A percentile compares a stretch with the other conserved stretches of the same genome.
Evolutionary conservation across 1,284 basidiomycete species (phyloP).

Genomic region (Moesziomyces antarcticus): DNA sequence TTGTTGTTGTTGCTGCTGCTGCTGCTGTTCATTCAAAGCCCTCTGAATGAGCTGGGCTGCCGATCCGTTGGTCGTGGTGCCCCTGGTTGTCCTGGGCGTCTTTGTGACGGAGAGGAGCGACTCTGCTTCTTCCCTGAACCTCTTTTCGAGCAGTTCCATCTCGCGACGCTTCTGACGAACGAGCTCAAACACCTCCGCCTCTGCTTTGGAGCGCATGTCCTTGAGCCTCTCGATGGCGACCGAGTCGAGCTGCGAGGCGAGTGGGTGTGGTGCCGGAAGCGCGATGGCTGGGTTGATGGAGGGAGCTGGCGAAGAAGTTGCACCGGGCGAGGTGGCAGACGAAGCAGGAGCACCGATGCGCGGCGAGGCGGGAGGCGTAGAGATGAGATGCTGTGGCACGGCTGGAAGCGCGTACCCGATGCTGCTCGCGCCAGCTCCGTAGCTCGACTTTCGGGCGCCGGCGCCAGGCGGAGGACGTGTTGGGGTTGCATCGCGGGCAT

Average conservation of each 20-base stretch:
- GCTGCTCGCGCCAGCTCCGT: slow-evolving; percentile 11
- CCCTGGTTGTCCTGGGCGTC: slow-evolving; percentile 16
- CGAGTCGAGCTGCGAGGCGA: slow-evolving; percentile 41
- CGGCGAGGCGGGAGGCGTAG: slow-evolving; percentile 39
- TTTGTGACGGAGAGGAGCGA: slow-evolving; percentile 34
- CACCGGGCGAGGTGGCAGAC: slow-evolving; percentile 13
- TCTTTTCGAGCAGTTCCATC: slow-evolving; percentile 48
- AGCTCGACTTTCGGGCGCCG: slow-evolving; percentile 23
- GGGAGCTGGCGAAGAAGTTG: slow-evolving; percentile 9
- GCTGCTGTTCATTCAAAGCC: slow-evolving; percentile 22
- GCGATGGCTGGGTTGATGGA: neutral
- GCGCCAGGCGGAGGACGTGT: slow-evolving; percentile 19
- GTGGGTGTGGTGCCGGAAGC: slow-evolving; percentile 9
- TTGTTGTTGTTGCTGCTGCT: slow-evolving; percentile 9
- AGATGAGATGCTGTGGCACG: slow-evolving; percentile 48
- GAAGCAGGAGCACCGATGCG: slow-evolving; percentile 9
- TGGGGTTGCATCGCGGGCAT: slow-evolving; percentile 28
- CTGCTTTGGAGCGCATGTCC: slow-evolving; percentile 46
- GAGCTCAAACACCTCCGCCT: slow-evolving; percentile 51
- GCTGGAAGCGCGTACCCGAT: slow-evolving; percentile 33
- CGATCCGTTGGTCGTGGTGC: slow-evolving; percentile 10
- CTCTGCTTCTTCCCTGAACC: slow-evolving; percentile 45
- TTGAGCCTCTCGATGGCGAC: slow-evolving; percentile 48
- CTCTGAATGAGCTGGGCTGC: slow-evolving; percentile 28
- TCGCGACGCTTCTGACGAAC: slow-evolving; percentile 50